phyloP scores from a whole-genome alignment of 2,329 filamentous ascomycete species.

The Colletotrichum theobromicola region DNA sequence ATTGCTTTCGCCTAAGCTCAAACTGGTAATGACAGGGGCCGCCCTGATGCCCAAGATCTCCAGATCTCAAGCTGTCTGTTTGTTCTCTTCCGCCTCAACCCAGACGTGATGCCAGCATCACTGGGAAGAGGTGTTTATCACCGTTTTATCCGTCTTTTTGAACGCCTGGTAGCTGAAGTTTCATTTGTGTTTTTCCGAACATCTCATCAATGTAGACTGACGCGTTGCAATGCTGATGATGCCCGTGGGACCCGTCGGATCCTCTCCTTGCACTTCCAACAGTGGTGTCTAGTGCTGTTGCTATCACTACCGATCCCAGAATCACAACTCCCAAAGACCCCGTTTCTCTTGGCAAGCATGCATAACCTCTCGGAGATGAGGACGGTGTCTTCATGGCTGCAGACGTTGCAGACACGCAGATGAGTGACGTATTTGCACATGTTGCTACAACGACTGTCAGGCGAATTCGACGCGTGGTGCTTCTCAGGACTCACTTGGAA shows the following conservation, averaged over 20 bases:
- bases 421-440: constrained; percentile 45
- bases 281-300: constrained; percentile 34
- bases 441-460: not conserved
- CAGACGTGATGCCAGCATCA: not conserved
- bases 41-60: not conserved
- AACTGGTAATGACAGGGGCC: not conserved
- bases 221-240: not conserved
- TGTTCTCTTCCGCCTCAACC: not conserved
- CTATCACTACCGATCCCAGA: constrained; percentile 32
- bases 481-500: not conserved
- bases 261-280: constrained; percentile 41
- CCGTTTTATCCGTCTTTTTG: not conserved
- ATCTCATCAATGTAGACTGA: not conserved
- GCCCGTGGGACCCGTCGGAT: constrained; percentile 4
- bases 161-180: not conserved
- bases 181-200: not conserved
- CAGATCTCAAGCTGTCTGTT: not conserved
- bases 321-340: constrained; percentile 41
- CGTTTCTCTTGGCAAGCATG: constrained; percentile 29
- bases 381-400: constrained; percentile 37
- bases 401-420: constrained; percentile 37
- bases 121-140: not conserved
- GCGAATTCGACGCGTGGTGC: too few species aligned
- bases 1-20: not conserved
- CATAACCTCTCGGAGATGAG: constrained; percentile 42